Base-by-base conservation (phyloP, 345 rosid species). In the Noccaea caerulescens region DNA sequence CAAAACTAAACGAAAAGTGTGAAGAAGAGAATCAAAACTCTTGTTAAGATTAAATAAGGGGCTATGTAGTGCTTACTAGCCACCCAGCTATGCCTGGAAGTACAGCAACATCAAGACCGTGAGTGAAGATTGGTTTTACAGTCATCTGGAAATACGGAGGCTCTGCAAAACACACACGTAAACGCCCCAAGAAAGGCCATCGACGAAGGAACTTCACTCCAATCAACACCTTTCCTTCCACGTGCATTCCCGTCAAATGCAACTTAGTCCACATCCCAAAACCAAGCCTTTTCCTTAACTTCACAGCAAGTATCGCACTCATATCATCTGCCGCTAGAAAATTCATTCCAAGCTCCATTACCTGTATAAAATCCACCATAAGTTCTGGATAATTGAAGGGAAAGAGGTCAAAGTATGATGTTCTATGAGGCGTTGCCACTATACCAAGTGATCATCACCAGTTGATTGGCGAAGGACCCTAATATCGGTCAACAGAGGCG, bases 71-170 rank as follows among this genome's bases (percentile, higher is more conserved):
- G 82, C 95, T 83, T 81, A 94, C 99, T 16, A 94, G 90, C 99
- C 99, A 94, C 62, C 99, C 99, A 46, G 97, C 97, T 27, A 94
- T 85, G 33, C 96, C 96, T 37, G 99, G 99, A 81, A 94, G 83
- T 59, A 81, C 93, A 39, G 98, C 88, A 55, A 91, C 95, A 80
- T 94, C 92, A 66, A 94, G 79, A 59, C 99, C 99, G 12, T 80
- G 92, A 25, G 88, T 80, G 52, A 85, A 91, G 58, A 94, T 50
- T 41, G 99, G 98, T 76, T 89, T 94, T 52, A 89, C 96, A 25
- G 92, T 87, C 95, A 94, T 89, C 80, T 94, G 99, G 76, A 91
- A 92, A 73, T 88, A 89, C 1, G 99, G 99, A 38, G 99, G 98
- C 85, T 91, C 99, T 18, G 89, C 86, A 75, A 91, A 94, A 83